Evolutionary conservation across 192 early-diverging fungal genomes (phyloP), one percentile per base, ranked within the genome.

Genomic region (Backusella sp.): DNA sequence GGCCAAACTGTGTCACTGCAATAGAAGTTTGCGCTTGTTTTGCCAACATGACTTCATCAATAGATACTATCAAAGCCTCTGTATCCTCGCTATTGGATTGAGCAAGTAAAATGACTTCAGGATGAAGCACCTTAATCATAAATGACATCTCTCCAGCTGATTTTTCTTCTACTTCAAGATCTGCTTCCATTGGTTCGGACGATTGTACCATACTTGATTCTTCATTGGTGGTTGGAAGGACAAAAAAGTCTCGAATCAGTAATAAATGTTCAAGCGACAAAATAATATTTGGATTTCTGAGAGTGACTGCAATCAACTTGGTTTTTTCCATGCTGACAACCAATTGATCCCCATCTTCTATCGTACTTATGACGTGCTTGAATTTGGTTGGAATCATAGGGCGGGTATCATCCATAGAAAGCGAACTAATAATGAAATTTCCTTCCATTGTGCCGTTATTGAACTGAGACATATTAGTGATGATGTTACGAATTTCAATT

Each of bases 21-120:
- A 96, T 65, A 2, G 90, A 91, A 70, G 91, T 90, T 35, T 94
- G 85, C 17, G 90, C 84, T 76, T 96, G 92, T 72, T 95, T 93
- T 3, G 90, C 86, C 52, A 97, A 76, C 19, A 94, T 88, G 0
- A 98, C 85, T 75, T 94, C 90, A 66, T 94, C 90, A 3, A 93
- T 87, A 1, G 88, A 90, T 26, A 98, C 86, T n/a, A 96, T 82
- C 39, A 99, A 89, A 11, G 98, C 97, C 71, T 99, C 96, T 0
- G 96, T 94, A 15, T 87, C 80, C 5, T 83, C 76, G 17, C 73
- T 85, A 35, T 82, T 83, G 7, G 96, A 91, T 53, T 96, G 86
- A 30, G 93, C 93, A 35, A 98, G 86, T 46, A 99, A 77, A 17
- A 96, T 89, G n/a, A 98, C 88, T 84, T 98, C 95, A 15, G 92